A percentile compares a stretch with the other conserved stretches of the same genome.
Evolutionary conservation across 1,284 basidiomycete genomes (phyloP).

Genomic region (Austroboletus niveus): DNA sequence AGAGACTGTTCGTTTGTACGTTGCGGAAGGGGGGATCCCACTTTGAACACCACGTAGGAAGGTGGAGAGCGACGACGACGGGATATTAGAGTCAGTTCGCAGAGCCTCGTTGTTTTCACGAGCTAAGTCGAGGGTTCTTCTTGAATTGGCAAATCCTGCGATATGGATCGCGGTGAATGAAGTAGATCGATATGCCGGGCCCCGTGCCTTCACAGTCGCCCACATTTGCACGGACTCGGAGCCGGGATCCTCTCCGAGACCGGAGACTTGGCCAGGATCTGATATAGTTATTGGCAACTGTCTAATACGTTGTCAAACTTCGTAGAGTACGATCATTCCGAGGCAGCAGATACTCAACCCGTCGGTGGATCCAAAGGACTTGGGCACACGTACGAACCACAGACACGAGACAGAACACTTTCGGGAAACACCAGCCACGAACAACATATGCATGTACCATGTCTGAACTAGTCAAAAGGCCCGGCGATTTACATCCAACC

Average conservation of each 20-base stretch:
- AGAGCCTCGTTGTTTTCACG: conserved; percentile 26
- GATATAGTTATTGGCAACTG: background rate
- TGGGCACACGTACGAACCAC: background rate
- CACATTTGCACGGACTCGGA: no score
- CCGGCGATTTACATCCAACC: background rate
- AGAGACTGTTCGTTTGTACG: background rate
- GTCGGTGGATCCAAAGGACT: background rate
- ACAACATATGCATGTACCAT: background rate
- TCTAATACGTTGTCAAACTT: background rate
- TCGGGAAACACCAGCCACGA: background rate
- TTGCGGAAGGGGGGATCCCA: conserved; percentile 1
- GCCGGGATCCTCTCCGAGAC: no score
- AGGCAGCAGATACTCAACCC: no score
- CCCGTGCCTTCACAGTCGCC: conserved; percentile 3
- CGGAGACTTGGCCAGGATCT: background rate
- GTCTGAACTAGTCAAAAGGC: background rate
- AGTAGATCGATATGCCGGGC: conserved; percentile 14
- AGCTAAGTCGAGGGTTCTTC: conserved; percentile 8
- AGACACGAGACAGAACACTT: background rate
- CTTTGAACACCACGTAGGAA: conserved; percentile 4
- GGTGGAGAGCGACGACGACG: conserved; percentile 5
- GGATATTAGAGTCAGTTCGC: conserved; percentile 9
- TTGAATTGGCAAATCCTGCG: conserved; percentile 23
- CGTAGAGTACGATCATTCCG: background rate
- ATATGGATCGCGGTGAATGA: conserved; percentile 11